Percentiles rank a stretch among this genome's conserved stretches.
Evolutionary conservation across 2,329 filamentous ascomycete genomes (phyloP).

Genomic region (Fusarium anguioides): DNA sequence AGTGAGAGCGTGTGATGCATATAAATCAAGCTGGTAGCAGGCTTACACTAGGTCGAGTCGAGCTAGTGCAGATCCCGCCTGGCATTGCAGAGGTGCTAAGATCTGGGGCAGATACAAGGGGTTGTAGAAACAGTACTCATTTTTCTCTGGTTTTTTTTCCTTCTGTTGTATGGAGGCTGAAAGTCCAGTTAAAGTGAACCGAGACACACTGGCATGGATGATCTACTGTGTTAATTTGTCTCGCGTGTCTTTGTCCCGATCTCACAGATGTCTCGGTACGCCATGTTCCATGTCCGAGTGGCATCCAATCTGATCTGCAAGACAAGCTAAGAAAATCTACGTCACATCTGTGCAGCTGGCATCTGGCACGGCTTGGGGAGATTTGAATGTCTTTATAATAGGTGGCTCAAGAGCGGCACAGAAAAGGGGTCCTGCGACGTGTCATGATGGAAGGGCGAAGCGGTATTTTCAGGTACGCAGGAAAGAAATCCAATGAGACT

Average conservation of each 20-base stretch:
- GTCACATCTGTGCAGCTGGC: conserved; percentile 23
- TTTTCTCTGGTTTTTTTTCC: background rate
- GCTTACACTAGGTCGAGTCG: conserved; percentile 18
- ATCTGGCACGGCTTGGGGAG: conserved; percentile 20
- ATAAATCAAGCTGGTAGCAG: conserved; percentile 14
- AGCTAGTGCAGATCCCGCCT: conserved; percentile 32
- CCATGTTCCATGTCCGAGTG: conserved; percentile 11
- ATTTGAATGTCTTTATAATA: conserved; percentile 36
- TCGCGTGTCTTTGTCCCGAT: conserved; percentile 33
- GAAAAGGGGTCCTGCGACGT: conserved; percentile 8
- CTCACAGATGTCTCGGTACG: conserved; percentile 23
- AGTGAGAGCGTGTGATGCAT: conserved; percentile 24
- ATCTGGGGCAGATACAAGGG: conserved; percentile 17
- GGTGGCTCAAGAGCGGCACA: background rate
- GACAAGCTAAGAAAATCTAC: conserved; percentile 22
- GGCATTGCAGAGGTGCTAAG: conserved; percentile 18
- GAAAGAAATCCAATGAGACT: background rate
- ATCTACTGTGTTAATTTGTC: background rate
- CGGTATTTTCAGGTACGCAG: background rate
- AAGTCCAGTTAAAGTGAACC: background rate
- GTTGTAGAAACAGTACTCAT: background rate
- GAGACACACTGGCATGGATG: conserved; percentile 27
- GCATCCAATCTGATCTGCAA: conserved; percentile 13
- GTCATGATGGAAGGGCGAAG: background rate
- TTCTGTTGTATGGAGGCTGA: background rate